Base-by-base conservation (phyloP, 176 grass and related monocot species). In the Oryza australiensis region DNA sequence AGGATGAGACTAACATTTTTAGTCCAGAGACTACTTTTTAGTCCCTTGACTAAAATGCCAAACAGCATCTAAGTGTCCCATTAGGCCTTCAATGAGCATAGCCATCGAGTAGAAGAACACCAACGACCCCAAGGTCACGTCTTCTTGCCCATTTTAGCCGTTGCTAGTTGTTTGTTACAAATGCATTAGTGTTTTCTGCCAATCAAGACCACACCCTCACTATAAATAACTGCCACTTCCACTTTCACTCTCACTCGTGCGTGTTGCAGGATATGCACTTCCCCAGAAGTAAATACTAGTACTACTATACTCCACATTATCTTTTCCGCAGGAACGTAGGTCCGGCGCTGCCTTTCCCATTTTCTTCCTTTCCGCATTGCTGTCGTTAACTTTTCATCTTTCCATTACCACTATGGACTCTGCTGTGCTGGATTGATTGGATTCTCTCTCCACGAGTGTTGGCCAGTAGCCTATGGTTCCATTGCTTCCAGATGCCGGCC, bases 381-480 rank as follows among this genome's bases (percentile, higher is more conserved):
- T 80, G 62, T 80, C 38, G 49, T 49, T 49, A 32, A 45, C 80
- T 73, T 80, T 43, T 42, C 12, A 48, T 83, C 41, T 24, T 45
- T 83, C 42, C 73, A 72, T 65, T 41, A 73, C 15, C 27, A 62
- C 22, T 20, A 60, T 11, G 9, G 55, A 60, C n/a, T 60, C 23
- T 55, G 35, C 15, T 49, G 0, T 55, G 35, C 15, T 49, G 0
- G 46, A 49, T 49, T 49, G 46, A 49, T 49, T 18, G 46, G 46
- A 49, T 49, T 46, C 43, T 3, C 38, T 40, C 38, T 40, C 62
- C 45, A 35, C 9, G 9, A 43, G n/a, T 45, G 41, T 6, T 22
- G 12, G n/a, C 5, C n/a, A 24, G 20, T 26, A 4, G 48, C n/a
- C 22, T 49, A 75, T 55, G 62, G 60, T 34, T 74, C 35, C 75